These are phyloP conservation scores for Pseudoscleropodium purum DNA, from an alignment of 225 moss, liverwort and hornwort genomes.

Conservation along the genomic window DNA sequence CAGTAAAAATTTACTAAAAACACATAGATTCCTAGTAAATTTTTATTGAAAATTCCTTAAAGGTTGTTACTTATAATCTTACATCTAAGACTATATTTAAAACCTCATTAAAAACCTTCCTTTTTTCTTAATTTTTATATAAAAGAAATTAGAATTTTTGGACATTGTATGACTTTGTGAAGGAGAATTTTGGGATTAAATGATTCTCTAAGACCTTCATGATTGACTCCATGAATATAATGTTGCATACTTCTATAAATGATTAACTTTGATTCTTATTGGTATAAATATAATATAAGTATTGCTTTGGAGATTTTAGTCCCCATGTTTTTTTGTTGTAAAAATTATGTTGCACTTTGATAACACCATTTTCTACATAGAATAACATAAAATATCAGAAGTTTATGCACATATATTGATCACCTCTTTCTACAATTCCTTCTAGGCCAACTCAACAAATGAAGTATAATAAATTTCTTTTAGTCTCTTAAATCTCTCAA, in stretches of 20 bases:
- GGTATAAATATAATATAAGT: neutral
- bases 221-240: neutral
- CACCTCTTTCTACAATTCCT: neutral
- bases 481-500: neutral
- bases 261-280: neutral
- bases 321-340: neutral
- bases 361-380: neutral
- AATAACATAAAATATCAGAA: too few species aligned
- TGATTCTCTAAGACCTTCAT: neutral
- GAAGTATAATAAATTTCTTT: neutral
- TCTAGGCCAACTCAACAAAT: neutral
- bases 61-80: too few species aligned
- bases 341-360: neutral
- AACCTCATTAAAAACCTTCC: too few species aligned
- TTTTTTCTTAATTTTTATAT: too few species aligned
- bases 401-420: too few species aligned
- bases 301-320: accelerated
- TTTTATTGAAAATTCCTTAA: too few species aligned
- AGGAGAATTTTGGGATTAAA: neutral
- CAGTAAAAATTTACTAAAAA: too few species aligned
- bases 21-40: too few species aligned
- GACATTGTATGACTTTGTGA: accelerated
- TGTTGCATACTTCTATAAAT: neutral
- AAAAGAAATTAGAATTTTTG: too few species aligned
- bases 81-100: too few species aligned